A percentile compares a stretch with the other conserved stretches of the same genome.
Conservation (phyloP, 805 yeast species). For the Candida cerambycidarum region DNA sequence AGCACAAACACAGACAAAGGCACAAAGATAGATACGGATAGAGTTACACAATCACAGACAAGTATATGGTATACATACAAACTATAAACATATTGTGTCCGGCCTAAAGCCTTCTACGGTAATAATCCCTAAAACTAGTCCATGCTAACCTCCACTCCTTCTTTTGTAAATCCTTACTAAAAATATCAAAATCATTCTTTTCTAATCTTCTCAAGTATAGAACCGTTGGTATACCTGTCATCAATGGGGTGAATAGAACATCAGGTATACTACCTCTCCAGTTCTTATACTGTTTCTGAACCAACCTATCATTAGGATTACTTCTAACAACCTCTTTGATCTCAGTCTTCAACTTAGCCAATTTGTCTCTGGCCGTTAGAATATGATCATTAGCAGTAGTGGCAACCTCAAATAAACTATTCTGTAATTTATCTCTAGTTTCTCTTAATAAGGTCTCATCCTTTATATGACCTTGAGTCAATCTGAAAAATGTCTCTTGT, state of each 20-base stretch:
- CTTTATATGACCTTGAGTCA: constrained; percentile 42
- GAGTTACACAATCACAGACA: no score
- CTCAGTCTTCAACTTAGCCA: constrained; percentile 37
- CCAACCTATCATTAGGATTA: constrained; percentile 26
- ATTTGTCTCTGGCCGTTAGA: constrained; percentile 61
- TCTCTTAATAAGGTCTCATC: constrained; percentile 24
- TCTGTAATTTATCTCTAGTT: constrained; percentile 42
- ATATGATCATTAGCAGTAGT: constrained; percentile 79
- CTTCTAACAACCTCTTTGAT: constrained; percentile 30
- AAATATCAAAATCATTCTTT: constrained; percentile 61
- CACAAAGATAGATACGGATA: no score
- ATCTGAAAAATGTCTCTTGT: constrained; percentile 61
- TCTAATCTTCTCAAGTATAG: constrained; percentile 63
- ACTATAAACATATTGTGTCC: no score
- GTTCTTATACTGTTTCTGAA: constrained; percentile 22
- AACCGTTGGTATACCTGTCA: constrained; percentile 65
- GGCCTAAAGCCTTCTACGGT: constrained; percentile 23
- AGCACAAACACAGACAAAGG: no score
- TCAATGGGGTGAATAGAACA: constrained; percentile 62
- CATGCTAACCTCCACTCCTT: constrained; percentile 69
- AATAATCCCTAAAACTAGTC: constrained; percentile 52
- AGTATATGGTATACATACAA: no score
- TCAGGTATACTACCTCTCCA: constrained; percentile 58
- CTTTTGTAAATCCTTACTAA: constrained; percentile 40
- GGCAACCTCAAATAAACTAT: constrained; percentile 68